These are phyloP conservation scores for Trichoderma aggressivum DNA, from an alignment of 2,329 filamentous ascomycete genomes.

Conservation along the genomic window DNA sequence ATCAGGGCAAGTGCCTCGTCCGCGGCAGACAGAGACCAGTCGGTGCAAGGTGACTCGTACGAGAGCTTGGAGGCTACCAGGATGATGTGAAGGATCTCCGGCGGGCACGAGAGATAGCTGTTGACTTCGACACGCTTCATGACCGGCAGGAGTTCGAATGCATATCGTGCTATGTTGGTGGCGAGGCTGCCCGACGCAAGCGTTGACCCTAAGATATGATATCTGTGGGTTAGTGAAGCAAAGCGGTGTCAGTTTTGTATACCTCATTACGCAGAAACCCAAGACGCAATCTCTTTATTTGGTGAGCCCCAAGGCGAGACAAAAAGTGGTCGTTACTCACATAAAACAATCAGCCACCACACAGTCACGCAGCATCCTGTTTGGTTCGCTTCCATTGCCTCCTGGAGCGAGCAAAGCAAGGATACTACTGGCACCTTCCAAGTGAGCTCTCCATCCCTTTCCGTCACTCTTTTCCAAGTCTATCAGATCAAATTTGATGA, in stretches of 20 bases:
- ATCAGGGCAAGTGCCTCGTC: constrained; percentile 40
- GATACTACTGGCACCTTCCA: constrained; percentile 44
- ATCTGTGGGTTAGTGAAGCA: constrained; percentile 30
- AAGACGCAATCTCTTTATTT: not conserved
- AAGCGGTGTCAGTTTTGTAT: constrained; percentile 8
- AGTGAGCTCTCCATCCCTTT: constrained; percentile 44
- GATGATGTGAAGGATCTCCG: constrained; percentile 44
- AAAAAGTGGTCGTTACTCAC: constrained; percentile 29
- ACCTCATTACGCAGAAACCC: not conserved
- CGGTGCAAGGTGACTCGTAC: constrained; percentile 34
- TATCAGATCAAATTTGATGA: constrained; percentile 51
- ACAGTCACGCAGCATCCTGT: constrained; percentile 41
- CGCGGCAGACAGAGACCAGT: constrained; percentile 32
- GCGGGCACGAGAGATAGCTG: constrained; percentile 42
- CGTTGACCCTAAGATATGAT: constrained; percentile 40
- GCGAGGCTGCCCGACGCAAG: constrained; percentile 36
- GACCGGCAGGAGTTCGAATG: constrained; percentile 38
- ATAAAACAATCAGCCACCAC: constrained; percentile 48
- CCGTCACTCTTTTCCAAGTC: constrained; percentile 43
- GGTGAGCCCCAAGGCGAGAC: not conserved
- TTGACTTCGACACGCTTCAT: constrained; percentile 42
- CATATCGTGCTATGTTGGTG: constrained; percentile 38
- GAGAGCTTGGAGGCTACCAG: constrained; percentile 44
- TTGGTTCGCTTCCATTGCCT: constrained; percentile 27
- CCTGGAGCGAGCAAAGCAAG: constrained; percentile 33